Percentiles rank a stretch among this genome's conserved stretches.
phyloP scores from a whole-genome alignment of 495 filamentous ascomycete species.

The Astrothelium macrocarpum region DNA sequence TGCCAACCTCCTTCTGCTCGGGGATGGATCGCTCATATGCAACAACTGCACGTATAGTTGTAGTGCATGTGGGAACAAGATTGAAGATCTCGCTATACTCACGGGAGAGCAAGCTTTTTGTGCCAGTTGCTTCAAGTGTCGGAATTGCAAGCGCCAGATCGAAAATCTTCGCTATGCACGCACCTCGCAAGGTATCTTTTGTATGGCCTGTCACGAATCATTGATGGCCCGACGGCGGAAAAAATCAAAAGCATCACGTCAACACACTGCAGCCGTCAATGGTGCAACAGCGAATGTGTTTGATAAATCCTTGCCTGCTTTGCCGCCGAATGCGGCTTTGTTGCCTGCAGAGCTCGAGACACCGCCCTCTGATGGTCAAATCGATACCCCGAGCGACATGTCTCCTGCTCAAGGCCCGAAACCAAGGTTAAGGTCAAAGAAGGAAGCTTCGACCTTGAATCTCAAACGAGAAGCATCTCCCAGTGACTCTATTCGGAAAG shows the following conservation, averaged over 20 bases:
- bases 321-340: slow-evolving; percentile 66
- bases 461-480: slow-evolving; percentile 31
- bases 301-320: slow-evolving; percentile 88
- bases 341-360: slow-evolving; percentile 56
- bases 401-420: slow-evolving; percentile 45
- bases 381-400: slow-evolving; percentile 61
- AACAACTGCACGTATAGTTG: slow-evolving; percentile 99
- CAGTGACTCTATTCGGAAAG: slow-evolving; percentile 27
- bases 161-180: slow-evolving; percentile 97
- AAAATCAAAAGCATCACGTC: slow-evolving; percentile 60
- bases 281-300: slow-evolving; percentile 56
- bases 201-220: slow-evolving; percentile 99
- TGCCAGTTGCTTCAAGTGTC: slow-evolving; percentile 90
- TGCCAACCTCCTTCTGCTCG: slow-evolving; percentile 92
- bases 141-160: slow-evolving; percentile 97
- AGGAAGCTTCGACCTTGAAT: slow-evolving; percentile 26
- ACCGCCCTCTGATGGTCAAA: slow-evolving; percentile 50
- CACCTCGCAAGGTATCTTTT: slow-evolving; percentile 97
- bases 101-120: slow-evolving; percentile 99
- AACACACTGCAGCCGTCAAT: slow-evolving; percentile 41
- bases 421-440: slow-evolving; percentile 33
- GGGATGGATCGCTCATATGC: slow-evolving; percentile 96
- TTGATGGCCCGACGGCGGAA: slow-evolving; percentile 93
- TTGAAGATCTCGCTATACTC: slow-evolving; percentile 94
- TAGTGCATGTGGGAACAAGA: slow-evolving; percentile 93